Evolutionary conservation across 495 filamentous ascomycete species (phyloP), one percentile per base, ranked within the genome.

Genomic region (Sphaerosporella brunnea): DNA sequence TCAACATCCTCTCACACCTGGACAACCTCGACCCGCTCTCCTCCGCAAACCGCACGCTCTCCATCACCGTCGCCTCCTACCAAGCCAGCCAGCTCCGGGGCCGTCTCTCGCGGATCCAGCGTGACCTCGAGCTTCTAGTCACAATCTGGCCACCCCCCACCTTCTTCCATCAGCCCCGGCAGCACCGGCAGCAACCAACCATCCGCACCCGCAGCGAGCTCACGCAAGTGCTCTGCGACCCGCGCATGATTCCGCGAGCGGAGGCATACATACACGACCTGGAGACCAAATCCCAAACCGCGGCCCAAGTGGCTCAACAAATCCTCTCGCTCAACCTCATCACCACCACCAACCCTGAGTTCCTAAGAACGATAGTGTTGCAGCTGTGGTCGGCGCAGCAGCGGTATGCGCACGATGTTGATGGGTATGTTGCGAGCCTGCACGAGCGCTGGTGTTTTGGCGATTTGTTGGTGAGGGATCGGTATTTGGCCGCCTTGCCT

Each of bases 121-220:
- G n/a, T n/a, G 51, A 62, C 18, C 43, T 54, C 48, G 60, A 62
- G 36, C 53, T 57, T 45, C 42, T 62, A n/a, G 53, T 62, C 47
- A 35, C 25, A 25, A 62, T 62, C 50, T 62, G 60, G 60, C 43
- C 55, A 41, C 60, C 60, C n/a, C 60, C 60, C 39, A 50, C 51
- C 3, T 62, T 62, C 43, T 62, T 62, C 51, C 59, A 37, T 46
- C 4, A 5, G 28, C 43, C 4, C 32, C 28, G 34, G 23, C 5
- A 4, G 4, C 24, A 35, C 16, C 10, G 48, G 21, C 36, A 48
- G 39, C 43, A 44, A 8, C 50, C 55, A 19, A 42, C 49, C 21
- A n/a, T n/a, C n/a, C n/a, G n/a, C n/a, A n/a, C n/a, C n/a, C n/a
- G n/a, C n/a, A n/a, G n/a, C n/a, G 56, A 62, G 30, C 52, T 62